Evolutionary conservation across 495 filamentous ascomycete species (phyloP), one percentile per base, ranked within the genome.

Genomic region (Sabuloglossum arenarium): DNA sequence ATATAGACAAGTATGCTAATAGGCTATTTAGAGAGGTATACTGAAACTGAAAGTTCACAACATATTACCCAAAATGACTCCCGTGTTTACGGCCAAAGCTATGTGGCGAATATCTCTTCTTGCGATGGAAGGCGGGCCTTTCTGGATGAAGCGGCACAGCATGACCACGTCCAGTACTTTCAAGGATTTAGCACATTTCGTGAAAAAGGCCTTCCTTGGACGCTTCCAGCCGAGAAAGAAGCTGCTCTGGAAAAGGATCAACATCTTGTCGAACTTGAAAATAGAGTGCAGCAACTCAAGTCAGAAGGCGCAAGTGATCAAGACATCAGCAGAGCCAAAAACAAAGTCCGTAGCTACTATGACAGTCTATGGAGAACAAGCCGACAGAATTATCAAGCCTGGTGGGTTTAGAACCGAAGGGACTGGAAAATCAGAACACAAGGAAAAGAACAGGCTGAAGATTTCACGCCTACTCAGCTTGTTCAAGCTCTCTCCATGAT

Each of bases 31-130:
- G 39, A 43, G 9, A 3, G 9, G 10, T 56, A 56, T 31, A 56
- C 55, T 21, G 55, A 56, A 39, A 46, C 49, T 29, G 19, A 56
- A 39, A 1, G 37, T n/a, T 56, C 55, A 19, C 55, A 51, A 46
- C 37, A 56, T 31, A 45, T 56, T 27, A 56, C 25, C 6, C 34
- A 56, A 34, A 49, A 24, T n/a, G 23, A 50, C 25, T 21, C 55
- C 27, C 55, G 28, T 50, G 55, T 56, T 21, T 56, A 49, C 46
- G 55, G 37, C 19, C 30, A 24, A 56, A 42, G 37, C 42, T 56
- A 56, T 50, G 37, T 56, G 25, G 55, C 30, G 6, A 56, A 56
- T 49, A 49, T 34, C 21, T 56, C 55, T 50, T 56, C 37, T 29
- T 23, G 29, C 23, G 2, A 28, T 49, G 19, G 55, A 23, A 47